A percentile compares a stretch with the other conserved stretches of the same genome.
phyloP scores from a whole-genome alignment of 2,329 filamentous ascomycete genomes.

The Dactylellina cionopaga region DNA sequence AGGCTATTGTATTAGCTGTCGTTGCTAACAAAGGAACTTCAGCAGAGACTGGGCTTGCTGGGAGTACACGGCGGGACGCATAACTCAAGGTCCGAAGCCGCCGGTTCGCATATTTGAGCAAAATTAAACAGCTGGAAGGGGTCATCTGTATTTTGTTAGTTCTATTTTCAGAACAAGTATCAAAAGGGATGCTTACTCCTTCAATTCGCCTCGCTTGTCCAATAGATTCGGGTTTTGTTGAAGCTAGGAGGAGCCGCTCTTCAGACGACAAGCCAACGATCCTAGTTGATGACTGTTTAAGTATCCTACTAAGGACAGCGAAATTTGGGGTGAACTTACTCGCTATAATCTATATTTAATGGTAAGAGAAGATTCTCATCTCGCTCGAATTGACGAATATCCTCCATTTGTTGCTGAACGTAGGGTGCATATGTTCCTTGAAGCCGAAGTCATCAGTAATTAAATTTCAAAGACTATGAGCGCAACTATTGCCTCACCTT shows the following conservation, averaged over 20 bases:
- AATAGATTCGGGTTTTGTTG: slow-evolving; percentile 80
- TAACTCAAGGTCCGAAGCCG: slow-evolving; percentile 14
- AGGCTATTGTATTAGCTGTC: not conserved
- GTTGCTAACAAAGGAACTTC: not conserved
- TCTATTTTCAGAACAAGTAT: not conserved
- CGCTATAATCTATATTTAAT: slow-evolving; percentile 77
- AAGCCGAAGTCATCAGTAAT: no score
- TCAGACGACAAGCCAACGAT: slow-evolving; percentile 81
- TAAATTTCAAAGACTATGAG: not conserved
- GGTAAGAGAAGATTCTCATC: slow-evolving; percentile 82
- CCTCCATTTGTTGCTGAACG: slow-evolving; percentile 75
- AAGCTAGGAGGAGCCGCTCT: slow-evolving; percentile 76
- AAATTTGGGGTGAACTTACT: slow-evolving; percentile 35
- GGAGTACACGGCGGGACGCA: not conserved
- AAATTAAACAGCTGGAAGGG: slow-evolving; percentile 67
- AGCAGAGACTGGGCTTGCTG: not conserved
- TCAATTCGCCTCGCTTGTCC: slow-evolving; percentile 90
- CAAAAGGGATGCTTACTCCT: slow-evolving; percentile 65
- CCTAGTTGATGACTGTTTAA: not conserved
- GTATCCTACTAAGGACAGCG: not conserved
- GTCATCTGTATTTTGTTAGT: slow-evolving; percentile 62
- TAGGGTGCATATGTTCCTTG: slow-evolving; percentile 79
- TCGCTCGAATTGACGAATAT: slow-evolving; percentile 73
- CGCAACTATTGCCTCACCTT: slow-evolving; percentile 65
- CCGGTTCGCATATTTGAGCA: slow-evolving; percentile 45